phyloP scores from a whole-genome alignment of 2,329 filamentous ascomycete species.

The Zasmidium angulare region DNA sequence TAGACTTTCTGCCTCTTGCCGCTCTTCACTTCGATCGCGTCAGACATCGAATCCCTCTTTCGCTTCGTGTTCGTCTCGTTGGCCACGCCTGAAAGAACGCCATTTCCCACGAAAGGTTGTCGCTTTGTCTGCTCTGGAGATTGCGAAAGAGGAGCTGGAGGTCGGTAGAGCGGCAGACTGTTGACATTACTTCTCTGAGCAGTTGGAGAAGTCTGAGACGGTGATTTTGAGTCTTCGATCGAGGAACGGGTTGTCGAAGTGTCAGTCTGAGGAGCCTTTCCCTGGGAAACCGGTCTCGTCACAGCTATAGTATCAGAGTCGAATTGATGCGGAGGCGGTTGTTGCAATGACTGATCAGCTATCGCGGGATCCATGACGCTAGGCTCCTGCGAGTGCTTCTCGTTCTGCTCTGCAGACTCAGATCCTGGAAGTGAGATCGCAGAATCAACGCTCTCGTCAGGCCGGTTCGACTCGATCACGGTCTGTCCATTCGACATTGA shows the following conservation, averaged over 20 bases:
- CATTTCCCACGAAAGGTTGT: slow-evolving; percentile 19
- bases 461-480: slow-evolving; percentile 13
- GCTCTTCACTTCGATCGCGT: background rate
- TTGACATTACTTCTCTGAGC: slow-evolving; percentile 15
- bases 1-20: slow-evolving; percentile 13
- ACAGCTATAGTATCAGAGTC: background rate
- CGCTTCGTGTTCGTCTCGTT: slow-evolving; percentile 18
- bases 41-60: slow-evolving; percentile 23
- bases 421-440: slow-evolving; percentile 28
- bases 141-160: slow-evolving; percentile 28
- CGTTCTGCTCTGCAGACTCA: slow-evolving; percentile 17
- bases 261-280: background rate
- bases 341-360: background rate
- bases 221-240: background rate
- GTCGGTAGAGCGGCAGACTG: slow-evolving; percentile 30
- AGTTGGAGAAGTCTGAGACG: slow-evolving; percentile 9
- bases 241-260: background rate
- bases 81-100: slow-evolving; percentile 5
- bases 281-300: background rate
- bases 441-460: slow-evolving; percentile 33
- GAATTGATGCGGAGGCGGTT: background rate
- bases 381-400: slow-evolving; percentile 13
- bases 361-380: background rate
- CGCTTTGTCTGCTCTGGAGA: slow-evolving; percentile 30
- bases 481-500: slow-evolving; percentile 11